Evolutionary conservation across 345 rosid species (phyloP).

Genomic region (Litchi chinensis): DNA sequence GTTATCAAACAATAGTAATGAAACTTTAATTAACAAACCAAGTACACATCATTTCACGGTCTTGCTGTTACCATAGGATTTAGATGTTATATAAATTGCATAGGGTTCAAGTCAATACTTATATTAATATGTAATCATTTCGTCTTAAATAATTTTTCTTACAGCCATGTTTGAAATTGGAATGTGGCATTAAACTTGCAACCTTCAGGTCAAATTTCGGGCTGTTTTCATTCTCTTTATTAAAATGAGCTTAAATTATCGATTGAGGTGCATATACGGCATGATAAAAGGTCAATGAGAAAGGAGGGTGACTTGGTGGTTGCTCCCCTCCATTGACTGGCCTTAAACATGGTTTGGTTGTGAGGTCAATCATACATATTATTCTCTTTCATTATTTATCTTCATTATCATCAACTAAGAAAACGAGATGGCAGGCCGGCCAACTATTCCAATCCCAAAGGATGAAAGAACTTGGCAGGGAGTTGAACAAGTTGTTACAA

Average conservation of each 20-base stretch:
- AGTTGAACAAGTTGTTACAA: constrained; percentile 10
- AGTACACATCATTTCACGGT: background rate
- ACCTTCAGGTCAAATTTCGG: background rate
- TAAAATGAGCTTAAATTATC: background rate
- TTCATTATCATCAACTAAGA: constrained; percentile 5
- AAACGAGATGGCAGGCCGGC: constrained; percentile 32
- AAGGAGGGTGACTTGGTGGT: background rate
- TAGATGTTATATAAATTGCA: background rate
- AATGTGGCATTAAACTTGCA: constrained; percentile 4
- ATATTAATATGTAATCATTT: too few relatives aligned
- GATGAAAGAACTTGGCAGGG: constrained; percentile 13
- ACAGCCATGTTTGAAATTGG: background rate
- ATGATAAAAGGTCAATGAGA: constrained; percentile 8
- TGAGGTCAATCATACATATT: constrained; percentile 2
- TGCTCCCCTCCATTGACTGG: constrained; percentile 30
- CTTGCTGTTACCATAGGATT: background rate
- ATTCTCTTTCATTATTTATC: constrained; percentile 21
- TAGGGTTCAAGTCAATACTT: too few relatives aligned
- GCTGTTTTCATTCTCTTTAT: background rate
- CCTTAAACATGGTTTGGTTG: constrained; percentile 28
- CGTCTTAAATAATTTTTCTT: too few relatives aligned
- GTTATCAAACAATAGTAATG: background rate
- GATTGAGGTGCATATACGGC: background rate
- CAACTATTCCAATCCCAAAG: constrained; percentile 14
- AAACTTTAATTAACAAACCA: background rate